These are phyloP conservation scores for Psidium guajava DNA, from an alignment of 345 rosid genomes.

Conservation along the genomic window DNA sequence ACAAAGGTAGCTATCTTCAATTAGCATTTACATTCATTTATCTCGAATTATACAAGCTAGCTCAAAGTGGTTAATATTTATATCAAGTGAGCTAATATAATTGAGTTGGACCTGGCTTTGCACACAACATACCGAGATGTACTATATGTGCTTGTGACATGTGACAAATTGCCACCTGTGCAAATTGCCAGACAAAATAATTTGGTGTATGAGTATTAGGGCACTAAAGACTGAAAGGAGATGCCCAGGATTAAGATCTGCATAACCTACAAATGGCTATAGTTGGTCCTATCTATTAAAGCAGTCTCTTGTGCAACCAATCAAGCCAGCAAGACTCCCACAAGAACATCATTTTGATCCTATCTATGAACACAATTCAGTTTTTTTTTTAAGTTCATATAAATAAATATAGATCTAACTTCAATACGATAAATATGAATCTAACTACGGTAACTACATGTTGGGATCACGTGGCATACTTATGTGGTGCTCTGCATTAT, in stretches of 20 bases:
- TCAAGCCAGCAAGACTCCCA: neutral
- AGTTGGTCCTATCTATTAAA: neutral
- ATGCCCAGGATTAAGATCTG: neutral
- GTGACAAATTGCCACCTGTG: neutral
- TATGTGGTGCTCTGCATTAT: neutral
- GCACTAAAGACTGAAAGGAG: neutral
- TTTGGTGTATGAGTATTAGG: neutral
- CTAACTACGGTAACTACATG: neutral
- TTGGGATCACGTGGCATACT: neutral
- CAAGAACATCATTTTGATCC: neutral
- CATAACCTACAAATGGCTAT: neutral
- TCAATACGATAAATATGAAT: neutral
- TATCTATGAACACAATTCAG: neutral
- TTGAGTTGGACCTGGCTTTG: neutral
- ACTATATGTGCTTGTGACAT: neutral
- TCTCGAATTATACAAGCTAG: neutral
- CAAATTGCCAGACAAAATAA: neutral
- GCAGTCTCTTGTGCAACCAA: neutral
- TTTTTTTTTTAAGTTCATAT: neutral
- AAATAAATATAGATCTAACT: neutral
- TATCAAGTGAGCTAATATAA: neutral
- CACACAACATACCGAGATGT: neutral
- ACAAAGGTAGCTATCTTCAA: neutral
- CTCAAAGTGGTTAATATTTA: neutral
- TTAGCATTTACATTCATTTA: neutral